Conservation (phyloP, 495 filamentous ascomycete genomes). For the Elasticomyces elasticus region DNA sequence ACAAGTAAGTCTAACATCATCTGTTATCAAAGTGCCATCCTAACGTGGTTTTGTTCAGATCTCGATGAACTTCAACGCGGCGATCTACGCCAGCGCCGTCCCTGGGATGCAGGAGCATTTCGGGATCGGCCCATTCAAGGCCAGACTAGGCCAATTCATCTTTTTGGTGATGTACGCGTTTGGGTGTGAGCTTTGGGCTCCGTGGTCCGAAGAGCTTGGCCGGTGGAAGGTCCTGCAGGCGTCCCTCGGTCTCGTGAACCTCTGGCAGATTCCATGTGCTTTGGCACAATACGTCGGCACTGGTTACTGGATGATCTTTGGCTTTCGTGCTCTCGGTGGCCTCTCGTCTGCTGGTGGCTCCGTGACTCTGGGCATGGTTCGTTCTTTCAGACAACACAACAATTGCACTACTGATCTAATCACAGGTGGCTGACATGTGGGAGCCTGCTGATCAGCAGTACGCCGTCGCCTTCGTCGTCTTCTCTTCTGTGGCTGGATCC, state of each 20-base stretch:
- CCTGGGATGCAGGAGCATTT: constrained; percentile 51
- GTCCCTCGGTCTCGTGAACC: constrained; percentile 59
- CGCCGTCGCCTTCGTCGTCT: constrained; percentile 63
- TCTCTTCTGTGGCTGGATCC: constrained; percentile 66
- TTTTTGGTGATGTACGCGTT: constrained; percentile 69
- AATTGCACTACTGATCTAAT: background rate
- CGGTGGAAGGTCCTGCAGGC: constrained; percentile 61
- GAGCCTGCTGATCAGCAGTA: constrained; percentile 64
- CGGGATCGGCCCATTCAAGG: constrained; percentile 49
- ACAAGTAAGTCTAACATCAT: too few species aligned
- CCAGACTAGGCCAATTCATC: constrained; percentile 54
- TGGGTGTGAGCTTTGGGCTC: constrained; percentile 75
- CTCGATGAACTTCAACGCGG: constrained; percentile 79
- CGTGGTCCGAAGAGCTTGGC: constrained; percentile 70
- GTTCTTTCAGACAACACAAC: background rate
- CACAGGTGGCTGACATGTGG: constrained; percentile 59
- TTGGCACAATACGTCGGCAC: constrained; percentile 61
- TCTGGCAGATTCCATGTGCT: constrained; percentile 65
- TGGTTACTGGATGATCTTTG: constrained; percentile 58
- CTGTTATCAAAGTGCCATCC: too few species aligned
- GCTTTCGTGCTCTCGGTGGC: constrained; percentile 58
- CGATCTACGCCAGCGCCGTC: constrained; percentile 58
- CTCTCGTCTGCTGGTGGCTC: constrained; percentile 66
- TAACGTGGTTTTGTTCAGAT: constrained; percentile 64
- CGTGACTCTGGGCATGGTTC: constrained; percentile 66